Evolutionary conservation across 371 early-diverging fungal species (phyloP), one percentile per base, ranked within the genome.

Genomic region (Apophysomyces variabilis): DNA sequence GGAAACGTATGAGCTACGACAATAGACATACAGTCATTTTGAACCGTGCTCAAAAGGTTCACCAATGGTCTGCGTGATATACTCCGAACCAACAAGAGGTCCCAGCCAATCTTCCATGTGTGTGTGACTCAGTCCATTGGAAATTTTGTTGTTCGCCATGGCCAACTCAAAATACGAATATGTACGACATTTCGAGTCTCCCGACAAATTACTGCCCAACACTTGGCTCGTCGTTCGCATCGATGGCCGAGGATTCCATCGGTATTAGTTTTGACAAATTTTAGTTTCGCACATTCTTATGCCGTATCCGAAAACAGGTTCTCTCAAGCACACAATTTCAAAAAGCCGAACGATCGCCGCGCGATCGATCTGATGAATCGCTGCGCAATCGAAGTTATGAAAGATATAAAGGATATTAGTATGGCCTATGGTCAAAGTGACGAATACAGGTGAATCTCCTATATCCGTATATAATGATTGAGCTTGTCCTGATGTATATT

Each of bases 401-500:
- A 86, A 45, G 89, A 90, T 58, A 83, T 92, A 57, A 80, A 86
- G 21, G 98, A 97, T 70, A 92, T 96, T 43, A 76, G 87, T 7
- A 60, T 98, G 0, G 95, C 92, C 4, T 98, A 96, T 73, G 98
- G 97, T 9, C 91, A 98, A 76, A 92, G 93, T 70, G 99, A 98
- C 75, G 99, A 98, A 76, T 97, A 87, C 78, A 92, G 89, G 78
- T 89, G 85, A 62, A 60, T 38, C 38, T 57, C 71, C 67, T 26
- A 26, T 26, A 26, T 26, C 3, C 32, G 32, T 26, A 26, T 26
- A 26, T 3, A 26, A 26, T 26, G 5, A 46, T 56, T 39, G 45
- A 26, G 6, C 46, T 6, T 50, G 43, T 46, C 26, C 41, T 9
- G 36, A 13, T 60, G 11, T 12, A 43, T 41, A 32, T 45, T 47